These are phyloP conservation scores for Erysimum cheiri DNA, from an alignment of 441 rosid genomes.

Conservation along the genomic window DNA sequence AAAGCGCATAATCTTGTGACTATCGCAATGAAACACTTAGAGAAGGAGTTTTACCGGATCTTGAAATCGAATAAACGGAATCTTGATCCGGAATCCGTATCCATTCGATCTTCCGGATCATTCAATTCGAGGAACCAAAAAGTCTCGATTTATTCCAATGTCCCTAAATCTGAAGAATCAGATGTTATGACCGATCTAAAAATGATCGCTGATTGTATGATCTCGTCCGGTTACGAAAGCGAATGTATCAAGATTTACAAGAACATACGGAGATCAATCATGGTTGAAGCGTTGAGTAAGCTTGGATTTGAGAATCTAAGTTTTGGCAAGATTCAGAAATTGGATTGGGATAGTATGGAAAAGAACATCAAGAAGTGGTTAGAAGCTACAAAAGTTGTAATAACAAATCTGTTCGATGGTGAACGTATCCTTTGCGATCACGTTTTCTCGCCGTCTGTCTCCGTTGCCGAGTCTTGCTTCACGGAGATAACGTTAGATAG, in stretches of 20 bases:
- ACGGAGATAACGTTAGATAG: conserved; percentile 63
- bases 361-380: conserved; percentile 62
- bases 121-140: conserved; percentile 50
- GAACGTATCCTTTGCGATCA: conserved; percentile 73
- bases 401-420: conserved; percentile 56
- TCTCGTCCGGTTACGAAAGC: conserved; percentile 62
- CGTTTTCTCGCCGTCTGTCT: conserved; percentile 58
- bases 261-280: conserved; percentile 61
- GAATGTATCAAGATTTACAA: conserved; percentile 68
- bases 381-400: conserved; percentile 53
- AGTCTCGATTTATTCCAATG: conserved; percentile 30
- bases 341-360: conserved; percentile 78
- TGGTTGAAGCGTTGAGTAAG: conserved; percentile 63
- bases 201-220: conserved; percentile 85
- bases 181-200: conserved; percentile 62
- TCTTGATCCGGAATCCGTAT: conserved; percentile 61
- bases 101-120: conserved; percentile 50
- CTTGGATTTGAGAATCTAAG: conserved; percentile 59
- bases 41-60: conserved; percentile 68
- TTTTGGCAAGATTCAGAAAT: conserved; percentile 54
- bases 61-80: conserved; percentile 52
- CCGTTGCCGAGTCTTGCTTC: conserved; percentile 70
- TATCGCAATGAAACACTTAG: conserved; percentile 70
- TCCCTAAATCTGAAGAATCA: conserved; percentile 52
- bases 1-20: conserved; percentile 61